Evolutionary conservation across 2,329 filamentous ascomycete species (phyloP).

Genomic region (Chaetoscypha palmicola): DNA sequence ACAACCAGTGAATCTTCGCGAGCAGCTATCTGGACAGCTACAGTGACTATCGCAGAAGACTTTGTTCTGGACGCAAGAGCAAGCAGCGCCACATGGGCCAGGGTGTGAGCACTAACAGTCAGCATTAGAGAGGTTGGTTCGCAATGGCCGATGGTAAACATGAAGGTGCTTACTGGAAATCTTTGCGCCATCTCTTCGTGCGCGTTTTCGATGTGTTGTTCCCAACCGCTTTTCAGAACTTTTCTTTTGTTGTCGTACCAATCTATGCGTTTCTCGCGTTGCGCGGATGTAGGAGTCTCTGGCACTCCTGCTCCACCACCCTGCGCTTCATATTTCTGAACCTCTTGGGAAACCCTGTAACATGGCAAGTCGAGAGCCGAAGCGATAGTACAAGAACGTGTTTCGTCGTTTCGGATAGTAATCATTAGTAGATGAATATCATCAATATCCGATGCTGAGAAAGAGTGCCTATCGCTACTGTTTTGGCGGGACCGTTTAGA

Average conservation of each 20-base stretch:
- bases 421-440: constrained; percentile 17
- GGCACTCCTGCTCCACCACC: constrained; percentile 2
- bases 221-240: constrained; percentile 20
- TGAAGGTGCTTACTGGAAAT: constrained; percentile 39
- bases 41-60: constrained; percentile 70
- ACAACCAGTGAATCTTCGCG: constrained; percentile 60
- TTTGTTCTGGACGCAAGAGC: constrained; percentile 53
- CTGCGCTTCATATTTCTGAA: constrained; percentile 9
- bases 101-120: constrained; percentile 67
- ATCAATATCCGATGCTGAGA: neutral
- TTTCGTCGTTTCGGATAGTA: constrained; percentile 9
- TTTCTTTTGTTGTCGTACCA: constrained; percentile 29
- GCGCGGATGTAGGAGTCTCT: neutral
- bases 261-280: constrained; percentile 12
- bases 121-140: no score
- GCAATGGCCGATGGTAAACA: constrained; percentile 36
- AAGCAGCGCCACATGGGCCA: constrained; percentile 56
- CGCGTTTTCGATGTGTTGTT: constrained; percentile 20
- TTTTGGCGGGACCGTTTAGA: neutral
- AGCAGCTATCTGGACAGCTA: constrained; percentile 53
- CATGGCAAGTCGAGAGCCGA: constrained; percentile 23
- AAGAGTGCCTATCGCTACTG: neutral
- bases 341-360: constrained; percentile 21
- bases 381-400: constrained; percentile 23
- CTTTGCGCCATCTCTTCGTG: constrained; percentile 36